Conservation (phyloP, 495 filamentous ascomycete genomes). For the Penicilliopsis zonata region DNA sequence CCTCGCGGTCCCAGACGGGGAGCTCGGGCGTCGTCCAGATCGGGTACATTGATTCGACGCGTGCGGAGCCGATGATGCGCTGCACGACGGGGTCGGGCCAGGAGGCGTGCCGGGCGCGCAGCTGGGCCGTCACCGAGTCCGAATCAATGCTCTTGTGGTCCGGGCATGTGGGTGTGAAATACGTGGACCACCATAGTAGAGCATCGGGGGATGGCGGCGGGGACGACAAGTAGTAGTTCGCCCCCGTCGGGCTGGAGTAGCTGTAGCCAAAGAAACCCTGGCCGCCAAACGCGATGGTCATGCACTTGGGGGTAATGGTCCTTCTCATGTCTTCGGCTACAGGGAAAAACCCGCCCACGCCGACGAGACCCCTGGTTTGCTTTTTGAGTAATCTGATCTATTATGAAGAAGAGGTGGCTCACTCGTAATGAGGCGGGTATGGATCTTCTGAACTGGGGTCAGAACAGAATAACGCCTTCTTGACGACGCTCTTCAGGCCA, state of each 20-base stretch:
- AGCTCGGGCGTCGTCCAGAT: constrained; percentile 39
- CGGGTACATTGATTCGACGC: constrained; percentile 38
- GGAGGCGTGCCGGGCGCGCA: constrained; percentile 29
- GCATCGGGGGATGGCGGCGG: constrained; percentile 21
- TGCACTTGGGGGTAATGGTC: constrained; percentile 23
- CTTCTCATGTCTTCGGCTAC: constrained; percentile 10
- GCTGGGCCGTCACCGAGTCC: constrained; percentile 23
- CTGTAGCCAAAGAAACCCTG: constrained; percentile 50
- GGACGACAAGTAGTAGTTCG: constrained; percentile 17
- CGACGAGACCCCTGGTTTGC: constrained; percentile 32
- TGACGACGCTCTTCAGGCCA: constrained; percentile 40
- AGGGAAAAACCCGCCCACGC: constrained; percentile 41
- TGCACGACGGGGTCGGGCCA: constrained; percentile 41
- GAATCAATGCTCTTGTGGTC: constrained; percentile 22
- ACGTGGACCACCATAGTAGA: constrained; percentile 39
- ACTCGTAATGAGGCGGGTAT: constrained; percentile 31
- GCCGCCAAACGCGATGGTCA: constrained; percentile 39
- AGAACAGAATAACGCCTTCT: constrained; percentile 32
- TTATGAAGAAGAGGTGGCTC: constrained; percentile 4
- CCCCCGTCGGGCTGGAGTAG: constrained; percentile 11
- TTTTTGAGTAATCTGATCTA: background rate
- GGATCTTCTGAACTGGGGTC: constrained; percentile 20
- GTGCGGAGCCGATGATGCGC: constrained; percentile 24
- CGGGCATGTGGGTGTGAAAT: constrained; percentile 24
- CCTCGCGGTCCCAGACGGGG: constrained; percentile 31